A percentile compares a stretch with the other conserved stretches of the same genome.
phyloP scores from a whole-genome alignment of 2,329 filamentous ascomycete species.

The Ambrosiella beaveri region DNA sequence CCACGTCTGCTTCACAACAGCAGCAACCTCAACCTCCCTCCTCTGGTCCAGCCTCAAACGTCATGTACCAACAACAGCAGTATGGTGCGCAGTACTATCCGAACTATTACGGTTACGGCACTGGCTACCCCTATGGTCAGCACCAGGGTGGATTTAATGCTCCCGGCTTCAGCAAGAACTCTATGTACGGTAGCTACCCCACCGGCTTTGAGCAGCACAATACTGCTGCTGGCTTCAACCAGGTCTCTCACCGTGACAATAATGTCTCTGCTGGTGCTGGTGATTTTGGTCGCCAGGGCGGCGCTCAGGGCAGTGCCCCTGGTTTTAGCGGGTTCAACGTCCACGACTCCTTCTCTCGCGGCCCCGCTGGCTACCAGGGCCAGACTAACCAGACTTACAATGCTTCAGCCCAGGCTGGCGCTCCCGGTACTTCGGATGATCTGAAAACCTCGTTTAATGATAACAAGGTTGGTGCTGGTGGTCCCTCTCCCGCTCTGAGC shows the following conservation, averaged over 20 bases:
- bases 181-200: constrained; percentile 38
- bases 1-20: constrained; percentile 39
- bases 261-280: constrained; percentile 30
- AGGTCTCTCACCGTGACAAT: constrained; percentile 35
- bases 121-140: constrained; percentile 30
- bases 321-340: constrained; percentile 31
- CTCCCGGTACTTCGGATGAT: constrained; percentile 29
- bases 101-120: constrained; percentile 47
- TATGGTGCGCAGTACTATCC: constrained; percentile 42
- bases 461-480: constrained; percentile 30
- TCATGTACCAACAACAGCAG: constrained; percentile 31
- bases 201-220: constrained; percentile 39
- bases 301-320: constrained; percentile 33
- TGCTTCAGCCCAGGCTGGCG: constrained; percentile 30
- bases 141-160: constrained; percentile 31
- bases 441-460: constrained; percentile 42
- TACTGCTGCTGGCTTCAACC: constrained; percentile 37
- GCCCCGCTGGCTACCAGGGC: constrained; percentile 35
- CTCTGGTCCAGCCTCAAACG: constrained; percentile 17
- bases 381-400: constrained; percentile 37
- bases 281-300: constrained; percentile 35
- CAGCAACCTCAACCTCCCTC: constrained; percentile 28
- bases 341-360: constrained; percentile 38
- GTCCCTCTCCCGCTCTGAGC: constrained; percentile 38
- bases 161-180: constrained; percentile 32